Base-by-base conservation (phyloP, 1,284 basidiomycete species). In the Apiotrichum mycotoxinovorans region DNA sequence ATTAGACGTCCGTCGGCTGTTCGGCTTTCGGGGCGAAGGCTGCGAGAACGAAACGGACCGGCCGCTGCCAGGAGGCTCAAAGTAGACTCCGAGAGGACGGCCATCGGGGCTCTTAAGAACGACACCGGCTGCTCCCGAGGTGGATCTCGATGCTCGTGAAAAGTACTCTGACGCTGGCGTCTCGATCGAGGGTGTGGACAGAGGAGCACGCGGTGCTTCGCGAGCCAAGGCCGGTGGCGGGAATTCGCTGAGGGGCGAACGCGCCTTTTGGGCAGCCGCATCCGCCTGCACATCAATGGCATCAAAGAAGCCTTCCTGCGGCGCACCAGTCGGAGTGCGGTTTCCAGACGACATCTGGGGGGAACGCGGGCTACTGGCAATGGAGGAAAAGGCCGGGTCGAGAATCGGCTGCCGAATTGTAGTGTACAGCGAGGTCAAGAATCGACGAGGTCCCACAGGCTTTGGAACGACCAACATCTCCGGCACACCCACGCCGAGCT, bases 391-490 rank as follows among this genome's bases (percentile, higher is more conserved):
- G 69, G 87, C 88, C 0, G 92, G 88, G 69, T 96, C 92, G 25
- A 97, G 85, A 14, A 85, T 69, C 0, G 93, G 92, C 63, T 87
- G 89, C 15, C 84, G 87, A 47, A 90, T 81, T 2, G 90, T 88
- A 4, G 89, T 95, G 70, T 93, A 87, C 18, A 97, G 79, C 12
- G 92, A 88, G 7, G 91, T 93, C 59, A 97, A 78, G 64, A 96
- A 86, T 11, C 93, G 84, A 35, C 93, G 84, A 1, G 93, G 93
- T 4, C 94, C 94, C 11, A 89, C 91, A 7, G 93, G 93, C 76
- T 97, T 97, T 5, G 91, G 93, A 27, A 97, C 87, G 63, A 97
- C 90, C 80, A 96, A 88, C 27, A 95, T 84, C 66, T 97, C 93
- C 0, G 92, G 87, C 3, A 83, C 66, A 11, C 8, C n/a, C 23